Evolutionary conservation across 208 protist species (phyloP).

Genomic region (Entamoeba invadens): DNA sequence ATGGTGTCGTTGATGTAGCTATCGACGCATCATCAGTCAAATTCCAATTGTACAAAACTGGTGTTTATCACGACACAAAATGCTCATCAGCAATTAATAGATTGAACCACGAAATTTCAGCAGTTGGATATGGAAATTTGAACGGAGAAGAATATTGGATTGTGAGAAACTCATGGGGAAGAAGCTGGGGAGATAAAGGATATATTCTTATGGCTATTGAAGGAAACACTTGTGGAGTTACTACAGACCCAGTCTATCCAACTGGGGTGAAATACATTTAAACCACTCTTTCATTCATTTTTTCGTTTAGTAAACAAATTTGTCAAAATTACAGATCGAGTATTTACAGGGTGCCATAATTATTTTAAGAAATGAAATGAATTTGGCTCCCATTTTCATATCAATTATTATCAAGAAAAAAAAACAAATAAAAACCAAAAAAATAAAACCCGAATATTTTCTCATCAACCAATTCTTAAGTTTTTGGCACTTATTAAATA

Average conservation of each 20-base stretch:
- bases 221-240: neutral
- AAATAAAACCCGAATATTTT: too few relatives aligned
- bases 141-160: constrained; percentile 9
- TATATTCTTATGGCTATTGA: neutral
- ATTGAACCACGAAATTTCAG: neutral
- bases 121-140: constrained; percentile 19
- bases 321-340: too few relatives aligned
- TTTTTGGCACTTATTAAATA: too few relatives aligned
- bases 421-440: too few relatives aligned
- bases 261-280: neutral
- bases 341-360: too few relatives aligned
- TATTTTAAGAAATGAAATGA: too few relatives aligned
- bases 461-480: too few relatives aligned
- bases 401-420: too few relatives aligned
- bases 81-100: neutral
- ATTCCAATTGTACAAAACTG: neutral
- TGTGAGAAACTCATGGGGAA: constrained; percentile 8
- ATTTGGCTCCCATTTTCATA: too few relatives aligned
- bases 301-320: too few relatives aligned
- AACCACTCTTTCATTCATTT: too few relatives aligned
- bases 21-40: neutral
- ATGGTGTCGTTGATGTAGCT: neutral
- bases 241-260: neutral
- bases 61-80: neutral
- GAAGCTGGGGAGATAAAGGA: neutral